A percentile compares a stretch with the other conserved stretches of the same genome.
Conservation (phyloP, 805 yeast species). For the Metschnikowia amazonensis region DNA sequence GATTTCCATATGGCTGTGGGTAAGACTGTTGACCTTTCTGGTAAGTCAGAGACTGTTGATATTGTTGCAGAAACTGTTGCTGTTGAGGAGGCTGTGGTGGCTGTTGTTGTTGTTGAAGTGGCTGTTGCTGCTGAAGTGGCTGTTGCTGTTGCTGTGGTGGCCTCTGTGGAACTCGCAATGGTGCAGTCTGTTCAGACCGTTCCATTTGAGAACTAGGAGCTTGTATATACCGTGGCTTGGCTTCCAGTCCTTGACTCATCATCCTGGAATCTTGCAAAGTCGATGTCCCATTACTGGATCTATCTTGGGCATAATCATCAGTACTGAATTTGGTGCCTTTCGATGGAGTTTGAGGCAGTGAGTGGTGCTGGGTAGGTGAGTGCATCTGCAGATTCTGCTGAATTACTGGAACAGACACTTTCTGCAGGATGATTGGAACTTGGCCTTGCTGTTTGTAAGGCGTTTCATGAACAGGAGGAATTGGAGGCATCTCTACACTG, state of each 20-base stretch:
- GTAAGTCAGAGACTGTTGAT: background rate
- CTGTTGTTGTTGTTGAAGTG: too few species aligned
- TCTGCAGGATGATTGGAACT: conserved; percentile 8
- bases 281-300: background rate
- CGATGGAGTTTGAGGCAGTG: conserved; percentile 16
- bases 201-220: conserved; percentile 24
- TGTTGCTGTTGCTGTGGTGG: background rate
- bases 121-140: background rate
- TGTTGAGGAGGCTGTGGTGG: too few species aligned
- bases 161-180: background rate
- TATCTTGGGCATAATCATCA: conserved; percentile 1
- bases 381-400: conserved; percentile 17
- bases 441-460: background rate
- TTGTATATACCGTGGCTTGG: conserved; percentile 30
- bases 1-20: background rate
- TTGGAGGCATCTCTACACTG: conserved; percentile 7
- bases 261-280: conserved; percentile 6
- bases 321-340: conserved; percentile 12
- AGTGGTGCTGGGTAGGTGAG: conserved; percentile 9
- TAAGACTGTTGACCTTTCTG: background rate
- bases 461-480: conserved; percentile 11
- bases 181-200: background rate
- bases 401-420: conserved; percentile 11
- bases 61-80: too few species aligned
- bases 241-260: conserved; percentile 7